Base-by-base conservation (phyloP, 1,284 basidiomycete genomes). In the Naganishia liquefaciens region DNA sequence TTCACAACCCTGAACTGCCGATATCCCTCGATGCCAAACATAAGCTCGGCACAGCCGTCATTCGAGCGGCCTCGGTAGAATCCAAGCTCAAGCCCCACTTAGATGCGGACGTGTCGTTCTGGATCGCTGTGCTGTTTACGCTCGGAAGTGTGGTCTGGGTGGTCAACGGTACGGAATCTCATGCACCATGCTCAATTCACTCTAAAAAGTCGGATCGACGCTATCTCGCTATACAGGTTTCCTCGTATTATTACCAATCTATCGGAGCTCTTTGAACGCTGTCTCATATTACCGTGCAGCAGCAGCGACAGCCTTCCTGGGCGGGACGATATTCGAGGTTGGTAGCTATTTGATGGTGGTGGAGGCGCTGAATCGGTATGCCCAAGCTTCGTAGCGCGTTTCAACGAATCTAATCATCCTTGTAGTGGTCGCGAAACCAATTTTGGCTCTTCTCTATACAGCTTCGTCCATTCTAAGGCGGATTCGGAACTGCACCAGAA, bases 291-390 rank as follows among this genome's bases (percentile, higher is more conserved):
- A 73, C 4, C 66, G 70, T 3, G 69, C 75, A 1, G 81, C 80
- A 3, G 77, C 81, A 2, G 83, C 82, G 0, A 82, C 81, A 67
- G 78, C 72, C 0, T 78, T 79, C 54, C 67, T 83, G 1, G 85
- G 85, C 5, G 85, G 84, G 1, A 82, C 84, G 6, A 75, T 85
- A 11, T 87, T 86, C 76, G 82, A 83, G 61, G 64, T 83, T 30
- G 83, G 83, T 13, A 78, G 81, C 0, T 76, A 83, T 15, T 72
- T 82, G 10, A 81, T 81, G 37, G 76, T 84, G 10, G 76, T 81
- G 64, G 83, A 84, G 68, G 83, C 82, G 0, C 79, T 82, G 73
- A 82, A 84, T 68, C 61, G 72, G 70, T 72, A 23, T 50, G 71
- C 68, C 5, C 19, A 17, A 53, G 11, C 37, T 21, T 53, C 33